Percentiles rank a stretch among this genome's conserved stretches.
phyloP scores from a whole-genome alignment of 305 asterid species.

The Fraxinus xanthoxyloides region DNA sequence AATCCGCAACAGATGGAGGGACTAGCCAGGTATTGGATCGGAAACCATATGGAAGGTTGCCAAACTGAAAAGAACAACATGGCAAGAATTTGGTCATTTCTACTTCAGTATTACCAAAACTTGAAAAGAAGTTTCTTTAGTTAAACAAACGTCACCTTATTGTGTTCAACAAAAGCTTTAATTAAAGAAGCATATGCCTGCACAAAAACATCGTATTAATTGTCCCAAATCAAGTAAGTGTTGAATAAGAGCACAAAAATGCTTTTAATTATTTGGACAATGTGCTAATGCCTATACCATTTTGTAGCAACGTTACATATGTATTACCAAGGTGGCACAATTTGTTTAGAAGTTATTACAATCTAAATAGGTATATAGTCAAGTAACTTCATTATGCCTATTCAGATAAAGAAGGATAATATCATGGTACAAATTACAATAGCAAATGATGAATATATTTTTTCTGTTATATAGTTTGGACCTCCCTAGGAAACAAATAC shows the following conservation, averaged over 20 bases:
- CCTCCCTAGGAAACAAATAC: constrained; percentile 10
- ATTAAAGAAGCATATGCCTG: constrained; percentile 91
- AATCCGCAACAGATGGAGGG: constrained; percentile 67
- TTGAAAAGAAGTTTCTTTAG: constrained; percentile 18
- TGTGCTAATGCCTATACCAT: constrained; percentile 13
- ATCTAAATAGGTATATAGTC: neutral
- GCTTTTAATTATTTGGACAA: constrained; percentile 9
- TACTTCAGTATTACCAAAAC: constrained; percentile 24
- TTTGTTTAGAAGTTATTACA: neutral
- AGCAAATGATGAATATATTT: neutral
- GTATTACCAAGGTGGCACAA: neutral
- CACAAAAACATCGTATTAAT: constrained; percentile 31
- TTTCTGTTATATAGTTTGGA: constrained; percentile 1
- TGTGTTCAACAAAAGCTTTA: constrained; percentile 89
- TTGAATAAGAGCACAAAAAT: neutral
- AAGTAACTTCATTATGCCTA: neutral
- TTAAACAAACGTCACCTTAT: constrained; percentile 63
- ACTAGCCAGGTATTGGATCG: constrained; percentile 98
- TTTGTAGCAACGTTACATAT: neutral
- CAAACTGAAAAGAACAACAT: constrained; percentile 66
- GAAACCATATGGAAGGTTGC: constrained; percentile 97
- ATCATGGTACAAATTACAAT: neutral
- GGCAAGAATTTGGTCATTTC: constrained; percentile 28
- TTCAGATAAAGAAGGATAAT: neutral
- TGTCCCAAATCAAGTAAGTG: constrained; percentile 9